A percentile compares a stretch with the other conserved stretches of the same genome.
phyloP scores from a whole-genome alignment of 2,329 filamentous ascomycete genomes.

The Cadophora malorum region DNA sequence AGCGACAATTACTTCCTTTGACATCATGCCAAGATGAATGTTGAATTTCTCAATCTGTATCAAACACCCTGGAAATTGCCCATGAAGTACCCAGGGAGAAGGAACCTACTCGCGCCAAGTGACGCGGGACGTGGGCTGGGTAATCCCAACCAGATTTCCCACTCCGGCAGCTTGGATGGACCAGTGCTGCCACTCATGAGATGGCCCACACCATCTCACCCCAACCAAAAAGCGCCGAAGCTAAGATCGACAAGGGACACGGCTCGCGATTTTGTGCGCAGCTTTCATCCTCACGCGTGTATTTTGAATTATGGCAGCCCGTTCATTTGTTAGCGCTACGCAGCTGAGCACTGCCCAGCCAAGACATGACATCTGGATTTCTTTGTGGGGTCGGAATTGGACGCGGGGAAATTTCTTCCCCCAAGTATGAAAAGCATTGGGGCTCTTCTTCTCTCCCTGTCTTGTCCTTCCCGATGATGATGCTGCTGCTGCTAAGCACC shows the following conservation, averaged over 20 bases:
- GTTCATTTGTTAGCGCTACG: neutral
- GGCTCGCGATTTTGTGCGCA: neutral
- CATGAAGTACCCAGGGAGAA: neutral
- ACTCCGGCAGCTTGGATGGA: neutral
- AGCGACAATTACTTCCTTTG: neutral
- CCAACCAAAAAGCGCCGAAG: conserved; percentile 1
- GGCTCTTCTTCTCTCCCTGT: neutral
- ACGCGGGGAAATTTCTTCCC: conserved; percentile 10
- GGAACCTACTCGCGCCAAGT: neutral
- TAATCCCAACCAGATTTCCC: conserved; percentile 8
- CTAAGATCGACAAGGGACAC: conserved; percentile 1
- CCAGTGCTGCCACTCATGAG: conserved; percentile 4
- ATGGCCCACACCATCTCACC: neutral
- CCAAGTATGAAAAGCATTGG: conserved; percentile 8
- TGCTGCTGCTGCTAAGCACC: neutral
- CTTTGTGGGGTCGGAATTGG: neutral
- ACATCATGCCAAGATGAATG: neutral
- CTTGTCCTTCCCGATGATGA: neutral
- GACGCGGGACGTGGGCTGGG: conserved; percentile 1
- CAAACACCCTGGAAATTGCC: neutral
- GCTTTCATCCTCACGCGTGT: conserved; percentile 4
- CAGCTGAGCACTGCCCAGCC: conserved; percentile 1
- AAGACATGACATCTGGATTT: conserved; percentile 6
- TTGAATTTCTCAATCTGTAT: neutral
- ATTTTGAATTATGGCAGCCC: conserved; percentile 9